Conservation (phyloP, 352 stramenopile genomes). For the Phytophthora macrochlamydospora region DNA sequence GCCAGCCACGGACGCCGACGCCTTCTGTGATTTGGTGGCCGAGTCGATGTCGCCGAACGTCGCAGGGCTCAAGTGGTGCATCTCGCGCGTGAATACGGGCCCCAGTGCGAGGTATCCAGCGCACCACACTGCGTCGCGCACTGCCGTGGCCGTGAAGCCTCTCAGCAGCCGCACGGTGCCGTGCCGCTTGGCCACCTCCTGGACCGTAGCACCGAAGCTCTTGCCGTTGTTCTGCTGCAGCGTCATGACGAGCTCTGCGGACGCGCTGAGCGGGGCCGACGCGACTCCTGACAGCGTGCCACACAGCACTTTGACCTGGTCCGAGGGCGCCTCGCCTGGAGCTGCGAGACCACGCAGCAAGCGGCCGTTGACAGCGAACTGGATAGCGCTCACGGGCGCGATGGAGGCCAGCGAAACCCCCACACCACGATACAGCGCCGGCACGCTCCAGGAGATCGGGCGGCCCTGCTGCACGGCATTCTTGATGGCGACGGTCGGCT, state of each 20-base stretch:
- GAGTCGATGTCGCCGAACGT: conserved; percentile 60
- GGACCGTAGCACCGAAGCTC: conserved; percentile 64
- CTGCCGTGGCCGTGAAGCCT: conserved; percentile 59
- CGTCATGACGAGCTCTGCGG: conserved; percentile 87
- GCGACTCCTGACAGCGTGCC: conserved; percentile 63
- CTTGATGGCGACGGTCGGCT: conserved; percentile 86
- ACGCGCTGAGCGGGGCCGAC: conserved; percentile 68
- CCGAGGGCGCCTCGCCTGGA: conserved; percentile 27
- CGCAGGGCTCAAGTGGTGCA: conserved; percentile 55
- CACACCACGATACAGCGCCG: conserved; percentile 77
- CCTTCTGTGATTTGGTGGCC: conserved; percentile 63
- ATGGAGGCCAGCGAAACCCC: conserved; percentile 81
- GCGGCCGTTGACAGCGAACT: conserved; percentile 82
- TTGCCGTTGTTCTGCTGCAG: conserved; percentile 86
- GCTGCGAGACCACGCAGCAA: conserved; percentile 47
- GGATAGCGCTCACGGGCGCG: conserved; percentile 76
- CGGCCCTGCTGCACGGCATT: conserved; percentile 83
- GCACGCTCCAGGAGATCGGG: conserved; percentile 64
- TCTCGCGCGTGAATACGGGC: conserved; percentile 65
- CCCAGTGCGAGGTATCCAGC: conserved; percentile 80
- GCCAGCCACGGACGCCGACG: conserved; percentile 64
- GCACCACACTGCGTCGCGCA: conserved; percentile 79
- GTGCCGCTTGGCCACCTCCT: conserved; percentile 52
- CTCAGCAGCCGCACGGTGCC: conserved; percentile 61
- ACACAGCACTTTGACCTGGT: conserved; percentile 64